Conservation (phyloP, 2,329 filamentous ascomycete genomes). For the Colletotrichum sp. region DNA sequence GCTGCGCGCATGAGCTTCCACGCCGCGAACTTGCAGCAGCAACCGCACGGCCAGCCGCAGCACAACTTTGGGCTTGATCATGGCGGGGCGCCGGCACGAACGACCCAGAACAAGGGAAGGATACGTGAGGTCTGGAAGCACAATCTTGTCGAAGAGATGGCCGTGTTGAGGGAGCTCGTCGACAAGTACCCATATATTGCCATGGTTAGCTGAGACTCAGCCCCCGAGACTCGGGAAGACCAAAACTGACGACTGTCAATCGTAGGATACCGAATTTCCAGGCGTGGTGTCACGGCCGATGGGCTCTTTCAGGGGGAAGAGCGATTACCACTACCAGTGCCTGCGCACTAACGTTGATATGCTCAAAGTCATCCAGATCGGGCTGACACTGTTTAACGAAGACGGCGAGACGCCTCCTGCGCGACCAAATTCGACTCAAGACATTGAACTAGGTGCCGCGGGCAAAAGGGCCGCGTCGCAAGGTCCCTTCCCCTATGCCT, state of each 20-base stretch:
- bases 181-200: slow-evolving; percentile 95
- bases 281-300: slow-evolving; percentile 95
- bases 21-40: slow-evolving; percentile 62
- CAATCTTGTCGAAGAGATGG: slow-evolving; percentile 92
- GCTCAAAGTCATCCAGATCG: slow-evolving; percentile 96
- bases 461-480: slow-evolving; percentile 45
- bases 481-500: slow-evolving; percentile 79
- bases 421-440: slow-evolving; percentile 58
- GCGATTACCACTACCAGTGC: slow-evolving; percentile 98
- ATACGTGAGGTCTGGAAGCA: slow-evolving; percentile 97
- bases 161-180: slow-evolving; percentile 78
- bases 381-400: slow-evolving; percentile 90
- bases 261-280: slow-evolving; percentile 96
- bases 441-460: slow-evolving; percentile 41
- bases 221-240: background rate
- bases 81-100: slow-evolving; percentile 44
- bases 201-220: slow-evolving; percentile 71
- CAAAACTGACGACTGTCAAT: slow-evolving; percentile 4
- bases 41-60: slow-evolving; percentile 55
- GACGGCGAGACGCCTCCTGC: slow-evolving; percentile 86
- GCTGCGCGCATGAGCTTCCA: slow-evolving; percentile 90
- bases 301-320: slow-evolving; percentile 92
- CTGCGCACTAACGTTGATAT: slow-evolving; percentile 96
- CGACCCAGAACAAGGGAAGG: slow-evolving; percentile 73
- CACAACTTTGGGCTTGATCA: slow-evolving; percentile 24